Evolutionary conservation across 2,329 filamentous ascomycete genomes (phyloP).

Genomic region (Ustilaginoidea virens): DNA sequence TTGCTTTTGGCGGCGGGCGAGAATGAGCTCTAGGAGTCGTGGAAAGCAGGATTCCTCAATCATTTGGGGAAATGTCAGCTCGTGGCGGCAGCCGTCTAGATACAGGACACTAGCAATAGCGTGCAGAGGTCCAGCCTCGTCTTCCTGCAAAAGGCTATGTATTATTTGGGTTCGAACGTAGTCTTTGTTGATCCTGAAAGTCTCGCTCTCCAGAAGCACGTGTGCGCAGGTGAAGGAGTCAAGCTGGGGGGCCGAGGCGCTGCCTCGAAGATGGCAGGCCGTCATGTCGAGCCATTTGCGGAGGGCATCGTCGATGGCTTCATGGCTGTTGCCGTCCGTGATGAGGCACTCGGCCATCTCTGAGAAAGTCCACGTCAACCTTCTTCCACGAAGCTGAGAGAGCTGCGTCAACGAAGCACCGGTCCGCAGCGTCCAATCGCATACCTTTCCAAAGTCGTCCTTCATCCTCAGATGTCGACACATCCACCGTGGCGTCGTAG

Average conservation of each 20-base stretch:
- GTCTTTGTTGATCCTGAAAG: conserved; percentile 61
- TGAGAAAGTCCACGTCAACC: conserved; percentile 13
- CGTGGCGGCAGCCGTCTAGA: conserved; percentile 68
- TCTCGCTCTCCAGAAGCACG: conserved; percentile 55
- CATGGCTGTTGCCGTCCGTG: conserved; percentile 32
- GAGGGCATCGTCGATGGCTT: conserved; percentile 66
- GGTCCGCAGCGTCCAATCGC: conserved; percentile 4
- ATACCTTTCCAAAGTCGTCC: conserved; percentile 81
- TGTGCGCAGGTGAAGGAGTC: conserved; percentile 70
- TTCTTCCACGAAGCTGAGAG: no score
- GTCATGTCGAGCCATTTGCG: conserved; percentile 71
- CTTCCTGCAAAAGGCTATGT: conserved; percentile 74
- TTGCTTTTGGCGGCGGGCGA: conserved; percentile 44
- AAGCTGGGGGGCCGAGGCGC: conserved; percentile 60
- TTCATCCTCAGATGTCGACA: conserved; percentile 50
- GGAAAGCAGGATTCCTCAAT: conserved; percentile 72
- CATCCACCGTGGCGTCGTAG: conserved; percentile 46
- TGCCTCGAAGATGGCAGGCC: conserved; percentile 60
- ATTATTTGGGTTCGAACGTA: conserved; percentile 91
- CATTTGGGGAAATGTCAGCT: conserved; percentile 73
- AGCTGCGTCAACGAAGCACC: background rate
- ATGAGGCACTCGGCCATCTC: conserved; percentile 33
- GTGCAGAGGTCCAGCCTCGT: conserved; percentile 66
- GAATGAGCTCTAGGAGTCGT: conserved; percentile 68
- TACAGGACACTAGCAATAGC: conserved; percentile 72